These are phyloP conservation scores for Acanthochlamys bracteata DNA, from an alignment of 106 monocot species.

Conservation along the genomic window DNA sequence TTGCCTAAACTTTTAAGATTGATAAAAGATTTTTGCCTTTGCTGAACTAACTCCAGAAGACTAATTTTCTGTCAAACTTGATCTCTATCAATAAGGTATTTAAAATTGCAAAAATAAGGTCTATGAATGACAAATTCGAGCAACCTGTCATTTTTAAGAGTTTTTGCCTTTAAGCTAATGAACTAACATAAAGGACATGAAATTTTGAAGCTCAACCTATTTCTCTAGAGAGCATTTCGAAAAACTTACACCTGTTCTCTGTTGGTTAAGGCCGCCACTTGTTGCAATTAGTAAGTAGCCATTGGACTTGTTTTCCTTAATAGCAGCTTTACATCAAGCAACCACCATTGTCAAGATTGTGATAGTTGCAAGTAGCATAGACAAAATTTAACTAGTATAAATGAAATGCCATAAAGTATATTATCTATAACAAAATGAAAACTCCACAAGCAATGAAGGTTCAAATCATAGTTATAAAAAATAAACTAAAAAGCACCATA, in stretches of 20 bases:
- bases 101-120: background rate
- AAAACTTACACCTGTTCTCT: conserved; percentile 70
- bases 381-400: background rate
- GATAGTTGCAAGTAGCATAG: background rate
- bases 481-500: background rate
- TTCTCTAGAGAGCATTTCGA: background rate
- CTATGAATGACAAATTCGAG: background rate
- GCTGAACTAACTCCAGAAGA: background rate
- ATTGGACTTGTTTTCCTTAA: conserved; percentile 53
- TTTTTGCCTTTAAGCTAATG: background rate
- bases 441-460: background rate
- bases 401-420: background rate
- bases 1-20: too few species aligned
- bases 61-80: too few species aligned
- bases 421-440: background rate
- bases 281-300: conserved; percentile 85
- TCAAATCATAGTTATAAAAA: background rate
- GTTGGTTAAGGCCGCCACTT: conserved; percentile 93
- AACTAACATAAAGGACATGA: background rate
- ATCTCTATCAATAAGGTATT: background rate
- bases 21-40: too few species aligned
- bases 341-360: background rate
- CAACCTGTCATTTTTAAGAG: background rate
- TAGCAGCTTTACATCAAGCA: conserved; percentile 30
- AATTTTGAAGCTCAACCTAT: background rate